phyloP scores from a whole-genome alignment of 805 yeast genomes.

The Candida pseudofarinosa region DNA sequence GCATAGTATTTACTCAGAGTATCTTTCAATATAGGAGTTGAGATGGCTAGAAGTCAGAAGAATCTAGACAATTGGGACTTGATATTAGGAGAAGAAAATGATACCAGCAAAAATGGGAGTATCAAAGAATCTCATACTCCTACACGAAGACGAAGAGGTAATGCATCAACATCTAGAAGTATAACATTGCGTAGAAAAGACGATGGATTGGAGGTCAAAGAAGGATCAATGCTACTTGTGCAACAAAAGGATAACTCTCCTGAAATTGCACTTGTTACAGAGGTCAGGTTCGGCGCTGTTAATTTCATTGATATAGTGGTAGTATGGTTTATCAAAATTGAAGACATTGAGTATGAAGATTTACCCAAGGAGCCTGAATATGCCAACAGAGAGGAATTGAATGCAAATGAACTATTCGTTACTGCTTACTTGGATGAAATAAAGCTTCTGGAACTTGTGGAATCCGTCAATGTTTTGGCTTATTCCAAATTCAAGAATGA shows the following conservation, averaged over 20 bases:
- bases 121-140: constrained; percentile 5
- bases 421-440: constrained; percentile 49
- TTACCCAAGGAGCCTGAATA: constrained; percentile 14
- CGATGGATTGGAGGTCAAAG: constrained; percentile 46
- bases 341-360: constrained; percentile 32
- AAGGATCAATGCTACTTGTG: constrained; percentile 52
- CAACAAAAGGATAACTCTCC: constrained; percentile 23
- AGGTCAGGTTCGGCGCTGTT: constrained; percentile 48
- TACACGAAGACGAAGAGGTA: constrained; percentile 17
- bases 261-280: constrained; percentile 47
- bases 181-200: constrained; percentile 35
- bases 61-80: constrained; percentile 36
- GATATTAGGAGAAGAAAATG: constrained; percentile 11
- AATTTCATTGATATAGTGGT: constrained; percentile 46
- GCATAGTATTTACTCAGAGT: not conserved
- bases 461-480: constrained; percentile 43
- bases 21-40: not conserved
- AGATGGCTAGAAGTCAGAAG: constrained; percentile 15
- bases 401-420: constrained; percentile 48
- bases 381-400: constrained; percentile 12
- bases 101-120: not conserved
- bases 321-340: constrained; percentile 41
- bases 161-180: constrained; percentile 5
- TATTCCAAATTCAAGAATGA: constrained; percentile 24
- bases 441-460: constrained; percentile 38